Base-by-base conservation (phyloP, 2,329 filamentous ascomycete genomes). In the Chaetomiaceae sp. region DNA sequence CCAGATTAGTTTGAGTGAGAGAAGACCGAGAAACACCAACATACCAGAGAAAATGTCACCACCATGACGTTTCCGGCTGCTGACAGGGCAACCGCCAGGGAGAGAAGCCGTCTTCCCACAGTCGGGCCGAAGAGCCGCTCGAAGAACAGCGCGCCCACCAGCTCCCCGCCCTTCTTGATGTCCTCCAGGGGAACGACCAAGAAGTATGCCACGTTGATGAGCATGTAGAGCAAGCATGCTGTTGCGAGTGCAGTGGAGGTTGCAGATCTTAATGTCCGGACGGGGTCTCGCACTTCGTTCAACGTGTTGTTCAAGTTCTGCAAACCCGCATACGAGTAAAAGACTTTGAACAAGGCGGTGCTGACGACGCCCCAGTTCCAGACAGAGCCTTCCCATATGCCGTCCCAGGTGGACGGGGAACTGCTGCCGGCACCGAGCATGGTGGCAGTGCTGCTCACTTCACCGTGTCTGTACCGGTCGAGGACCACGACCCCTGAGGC, bases 21-120 rank as follows among this genome's bases (percentile, higher is more conserved):
- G 9, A 14, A 39, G 4, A 3, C 20, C n/a, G 4, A 29, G 27
- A 7, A 14, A n/a, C 6, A 9, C 3, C 4, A 23, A 67, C 76
- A 62, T 72, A 86, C 85, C 66, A 85, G 67, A 1, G 83, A 77
- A 65, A 88, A 89, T 0, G 83, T 82, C 2, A 87, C 84, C 0
- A 87, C 84, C 78, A 89, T 84, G 14, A 89, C 85, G 64, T 89
- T 89, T 0, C 85, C 87, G 2, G 76, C 79, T 0, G 84, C 84
- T 1, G 83, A 87, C 22, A 87, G 69, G 0, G 85, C 85, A 31
- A 89, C 83, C 0, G 82, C 79, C 8, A 87, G 66, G 0, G 84
- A 82, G 2, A 88, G 69, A 1, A 87, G 68, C 1, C 72, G 73
- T 31, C 76, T 75, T 0, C 84, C 85, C 9, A 86, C 62, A 0